Percentiles rank a stretch among this genome's conserved stretches.
These are phyloP conservation scores for Talaromyces rugulosus DNA, from an alignment of 2,329 filamentous ascomycete genomes.

Conservation along the genomic window DNA sequence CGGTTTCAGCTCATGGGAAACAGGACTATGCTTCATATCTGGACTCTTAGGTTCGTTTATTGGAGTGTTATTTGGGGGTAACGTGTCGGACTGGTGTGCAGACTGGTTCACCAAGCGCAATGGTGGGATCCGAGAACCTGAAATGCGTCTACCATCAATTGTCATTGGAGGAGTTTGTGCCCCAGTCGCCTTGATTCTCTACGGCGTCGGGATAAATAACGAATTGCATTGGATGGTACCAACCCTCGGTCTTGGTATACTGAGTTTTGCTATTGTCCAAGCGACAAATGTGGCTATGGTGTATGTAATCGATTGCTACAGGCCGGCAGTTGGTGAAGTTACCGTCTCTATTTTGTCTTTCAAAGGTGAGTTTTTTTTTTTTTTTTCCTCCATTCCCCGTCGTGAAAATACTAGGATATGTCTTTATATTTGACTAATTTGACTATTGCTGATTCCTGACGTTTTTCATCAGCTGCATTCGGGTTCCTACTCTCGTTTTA, in stretches of 20 bases:
- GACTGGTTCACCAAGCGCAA: constrained; percentile 24
- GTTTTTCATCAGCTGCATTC: constrained; percentile 36
- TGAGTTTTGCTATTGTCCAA: constrained; percentile 55
- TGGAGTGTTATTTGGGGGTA: constrained; percentile 49
- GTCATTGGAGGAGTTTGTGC: constrained; percentile 21
- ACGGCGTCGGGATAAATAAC: constrained; percentile 28
- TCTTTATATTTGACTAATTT: not conserved
- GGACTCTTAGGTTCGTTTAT: constrained; percentile 46
- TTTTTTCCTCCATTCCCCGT: not conserved
- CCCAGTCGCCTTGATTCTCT: constrained; percentile 27
- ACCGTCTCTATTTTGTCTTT: constrained; percentile 52
- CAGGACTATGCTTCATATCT: constrained; percentile 49
- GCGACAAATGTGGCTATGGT: constrained; percentile 54
- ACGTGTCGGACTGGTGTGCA: constrained; percentile 29
- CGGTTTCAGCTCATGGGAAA: constrained; percentile 24
- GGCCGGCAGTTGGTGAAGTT: constrained; percentile 55
- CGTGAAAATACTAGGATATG: not conserved
- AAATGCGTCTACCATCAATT: constrained; percentile 30
- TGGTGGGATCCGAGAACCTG: constrained; percentile 28
- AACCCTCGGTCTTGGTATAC: constrained; percentile 50
- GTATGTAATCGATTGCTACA: constrained; percentile 56
- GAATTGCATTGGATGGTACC: constrained; percentile 45
- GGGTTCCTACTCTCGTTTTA: constrained; percentile 59
- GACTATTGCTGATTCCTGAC: not conserved
- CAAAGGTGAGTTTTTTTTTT: constrained; percentile 34